These are phyloP conservation scores for Strigomonas culicis DNA, from an alignment of 208 protist genomes.

Conservation along the genomic window DNA sequence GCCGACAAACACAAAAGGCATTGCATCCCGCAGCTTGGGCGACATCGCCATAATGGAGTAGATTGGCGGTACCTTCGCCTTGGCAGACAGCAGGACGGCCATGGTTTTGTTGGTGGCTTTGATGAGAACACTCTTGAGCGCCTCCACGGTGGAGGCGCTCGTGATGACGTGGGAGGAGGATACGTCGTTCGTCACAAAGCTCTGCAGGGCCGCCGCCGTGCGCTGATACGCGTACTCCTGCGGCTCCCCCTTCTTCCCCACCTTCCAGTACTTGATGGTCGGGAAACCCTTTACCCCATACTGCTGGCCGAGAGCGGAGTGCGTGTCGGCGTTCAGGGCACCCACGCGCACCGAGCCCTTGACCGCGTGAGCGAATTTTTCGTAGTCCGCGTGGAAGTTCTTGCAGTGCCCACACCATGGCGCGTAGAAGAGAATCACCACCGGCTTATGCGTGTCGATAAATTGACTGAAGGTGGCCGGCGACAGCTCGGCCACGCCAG, in stretches of 20 bases:
- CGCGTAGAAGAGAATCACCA: slow-evolving; percentile 92
- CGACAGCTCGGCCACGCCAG: slow-evolving; percentile 73
- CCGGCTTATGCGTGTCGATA: slow-evolving; percentile 86
- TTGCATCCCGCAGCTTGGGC: slow-evolving; percentile 40
- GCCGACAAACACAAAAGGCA: slow-evolving; percentile 75
- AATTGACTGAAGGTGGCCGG: slow-evolving; percentile 54
- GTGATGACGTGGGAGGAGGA: slow-evolving; percentile 26
- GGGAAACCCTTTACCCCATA: slow-evolving; percentile 87
- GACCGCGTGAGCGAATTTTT: slow-evolving; percentile 68
- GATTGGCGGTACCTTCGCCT: slow-evolving; percentile 72
- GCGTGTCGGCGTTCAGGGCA: slow-evolving; percentile 77
- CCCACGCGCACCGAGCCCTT: slow-evolving; percentile 83
- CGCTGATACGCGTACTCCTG: slow-evolving; percentile 74
- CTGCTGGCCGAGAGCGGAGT: slow-evolving; percentile 56
- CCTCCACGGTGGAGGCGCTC: slow-evolving; percentile 21
- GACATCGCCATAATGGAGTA: slow-evolving; percentile 76
- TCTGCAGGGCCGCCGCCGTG: slow-evolving; percentile 61
- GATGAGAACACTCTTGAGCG: slow-evolving; percentile 25
- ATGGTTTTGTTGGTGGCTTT: slow-evolving; percentile 29
- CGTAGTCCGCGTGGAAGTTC: slow-evolving; percentile 82
- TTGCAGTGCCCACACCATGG: slow-evolving; percentile 97
- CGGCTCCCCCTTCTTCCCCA: slow-evolving; percentile 48
- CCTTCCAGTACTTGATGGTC: slow-evolving; percentile 91
- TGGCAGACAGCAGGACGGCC: slow-evolving; percentile 77
- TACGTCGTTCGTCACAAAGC: slow-evolving; percentile 47